Conservation (phyloP, 2,329 filamentous ascomycete species). For the Calonectria leucothoes region DNA sequence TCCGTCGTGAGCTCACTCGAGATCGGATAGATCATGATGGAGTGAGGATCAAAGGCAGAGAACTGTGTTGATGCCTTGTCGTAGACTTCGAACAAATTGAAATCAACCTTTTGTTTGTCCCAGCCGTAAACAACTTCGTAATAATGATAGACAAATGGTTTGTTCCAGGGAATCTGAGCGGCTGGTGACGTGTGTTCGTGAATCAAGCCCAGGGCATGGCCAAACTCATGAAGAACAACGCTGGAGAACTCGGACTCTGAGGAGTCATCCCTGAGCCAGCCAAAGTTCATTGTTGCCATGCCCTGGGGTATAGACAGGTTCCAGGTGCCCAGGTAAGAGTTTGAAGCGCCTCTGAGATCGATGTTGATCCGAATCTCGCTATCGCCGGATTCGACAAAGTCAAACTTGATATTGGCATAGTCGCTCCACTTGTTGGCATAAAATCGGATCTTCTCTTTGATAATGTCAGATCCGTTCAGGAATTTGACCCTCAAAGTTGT, state of each 20-base stretch:
- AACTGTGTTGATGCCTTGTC: not conserved
- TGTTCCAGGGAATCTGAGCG: slow-evolving; percentile 22
- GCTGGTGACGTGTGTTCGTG: slow-evolving; percentile 19
- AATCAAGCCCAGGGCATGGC: slow-evolving; percentile 17
- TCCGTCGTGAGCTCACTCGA: slow-evolving; percentile 27
- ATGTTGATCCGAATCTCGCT: slow-evolving; percentile 19
- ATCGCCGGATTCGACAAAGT: slow-evolving; percentile 17
- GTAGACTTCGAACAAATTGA: slow-evolving; percentile 22
- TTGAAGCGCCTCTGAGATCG: not conserved
- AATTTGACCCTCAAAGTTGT: not conserved
- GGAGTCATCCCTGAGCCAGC: not conserved
- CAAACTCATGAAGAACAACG: slow-evolving; percentile 23
- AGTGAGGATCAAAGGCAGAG: slow-evolving; percentile 27
- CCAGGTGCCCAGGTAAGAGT: slow-evolving; percentile 1
- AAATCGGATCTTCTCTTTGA: not conserved
- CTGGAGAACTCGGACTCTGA: not conserved
- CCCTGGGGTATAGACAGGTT: not conserved
- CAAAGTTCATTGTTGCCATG: slow-evolving; percentile 15
- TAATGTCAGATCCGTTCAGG: not conserved
- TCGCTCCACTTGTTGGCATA: not conserved
- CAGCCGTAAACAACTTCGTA: slow-evolving; percentile 11
- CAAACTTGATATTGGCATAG: slow-evolving; percentile 17
- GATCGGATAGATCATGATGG: slow-evolving; percentile 40
- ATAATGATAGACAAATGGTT: slow-evolving; percentile 12
- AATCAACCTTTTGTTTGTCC: slow-evolving; percentile 15